phyloP scores from a whole-genome alignment of 768 basidiomycete species.

The Lactarius akahatsu region DNA sequence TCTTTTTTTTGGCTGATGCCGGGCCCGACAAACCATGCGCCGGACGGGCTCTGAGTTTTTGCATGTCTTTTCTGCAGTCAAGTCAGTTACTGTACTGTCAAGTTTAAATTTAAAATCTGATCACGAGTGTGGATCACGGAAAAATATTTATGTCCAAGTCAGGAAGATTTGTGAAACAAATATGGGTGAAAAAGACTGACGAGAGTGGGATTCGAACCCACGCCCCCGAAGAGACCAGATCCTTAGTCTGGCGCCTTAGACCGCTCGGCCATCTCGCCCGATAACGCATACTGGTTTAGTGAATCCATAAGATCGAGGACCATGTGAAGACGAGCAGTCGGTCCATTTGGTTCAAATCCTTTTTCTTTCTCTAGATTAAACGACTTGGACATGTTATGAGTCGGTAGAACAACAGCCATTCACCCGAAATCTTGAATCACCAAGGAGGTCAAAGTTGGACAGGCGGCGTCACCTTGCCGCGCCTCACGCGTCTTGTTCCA shows the following conservation, averaged over 20 bases:
- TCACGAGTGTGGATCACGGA: too few relatives aligned
- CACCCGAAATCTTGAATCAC: background rate
- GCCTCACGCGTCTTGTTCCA: slow-evolving; percentile 1
- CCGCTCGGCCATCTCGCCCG: slow-evolving; percentile 77
- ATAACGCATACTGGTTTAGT: background rate
- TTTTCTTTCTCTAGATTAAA: background rate
- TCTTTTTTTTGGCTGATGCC: too few relatives aligned
- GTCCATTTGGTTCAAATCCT: background rate
- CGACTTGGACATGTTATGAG: background rate
- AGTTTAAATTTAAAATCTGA: too few relatives aligned
- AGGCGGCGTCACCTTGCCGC: background rate
- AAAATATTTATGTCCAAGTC: too few relatives aligned
- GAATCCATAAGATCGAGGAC: background rate
- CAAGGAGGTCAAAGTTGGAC: background rate
- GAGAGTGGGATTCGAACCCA: slow-evolving; percentile 53
- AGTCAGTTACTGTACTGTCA: too few relatives aligned
- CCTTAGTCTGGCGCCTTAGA: slow-evolving; percentile 89
- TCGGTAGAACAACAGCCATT: background rate
- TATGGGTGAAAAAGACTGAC: slow-evolving; percentile 25
- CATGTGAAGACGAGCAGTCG: background rate
- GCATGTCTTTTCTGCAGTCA: too few relatives aligned
- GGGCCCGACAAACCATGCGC: too few relatives aligned
- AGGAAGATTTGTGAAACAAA: too few relatives aligned
- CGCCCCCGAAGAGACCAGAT: slow-evolving; percentile 49
- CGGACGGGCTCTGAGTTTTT: too few relatives aligned